Evolutionary conservation across 495 filamentous ascomycete species (phyloP).

Genomic region (Podospora sp.): DNA sequence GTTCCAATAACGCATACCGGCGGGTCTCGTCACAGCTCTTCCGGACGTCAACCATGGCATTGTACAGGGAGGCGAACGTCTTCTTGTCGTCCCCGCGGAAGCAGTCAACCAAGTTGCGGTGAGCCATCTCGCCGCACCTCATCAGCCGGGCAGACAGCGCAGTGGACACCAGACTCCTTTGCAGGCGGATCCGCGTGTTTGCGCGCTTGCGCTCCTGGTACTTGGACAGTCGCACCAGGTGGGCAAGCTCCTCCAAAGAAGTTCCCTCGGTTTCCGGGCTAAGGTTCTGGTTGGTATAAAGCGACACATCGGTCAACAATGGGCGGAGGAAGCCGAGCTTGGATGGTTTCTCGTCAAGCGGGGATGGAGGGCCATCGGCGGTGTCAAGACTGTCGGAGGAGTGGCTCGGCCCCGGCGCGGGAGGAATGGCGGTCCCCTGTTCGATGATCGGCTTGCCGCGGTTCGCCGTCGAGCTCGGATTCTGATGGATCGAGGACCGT

Average conservation of each 20-base stretch:
- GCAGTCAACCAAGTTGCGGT: slow-evolving; percentile 82
- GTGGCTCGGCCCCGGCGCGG: slow-evolving; percentile 30
- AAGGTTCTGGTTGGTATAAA: slow-evolving; percentile 53
- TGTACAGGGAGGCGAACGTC: slow-evolving; percentile 82
- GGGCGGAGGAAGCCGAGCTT: slow-evolving; percentile 43
- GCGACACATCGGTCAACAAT: slow-evolving; percentile 53
- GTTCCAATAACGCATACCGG: slow-evolving; percentile 68
- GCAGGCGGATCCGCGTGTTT: slow-evolving; percentile 66
- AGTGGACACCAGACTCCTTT: slow-evolving; percentile 68
- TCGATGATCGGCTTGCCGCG: slow-evolving; percentile 51
- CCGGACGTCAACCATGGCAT: slow-evolving; percentile 84
- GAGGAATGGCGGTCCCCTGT: slow-evolving; percentile 36
- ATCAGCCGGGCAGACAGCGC: slow-evolving; percentile 79
- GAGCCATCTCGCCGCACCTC: slow-evolving; percentile 74
- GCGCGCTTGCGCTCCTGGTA: slow-evolving; percentile 74
- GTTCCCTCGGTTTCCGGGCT: slow-evolving; percentile 56
- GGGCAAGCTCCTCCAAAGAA: slow-evolving; percentile 70
- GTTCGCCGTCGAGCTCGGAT: slow-evolving; percentile 37
- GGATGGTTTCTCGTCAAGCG: slow-evolving; percentile 31
- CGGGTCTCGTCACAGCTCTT: slow-evolving; percentile 77
- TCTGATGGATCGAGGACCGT: slow-evolving; percentile 43
- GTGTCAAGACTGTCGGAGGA: slow-evolving; percentile 32
- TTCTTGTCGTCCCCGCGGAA: slow-evolving; percentile 89
- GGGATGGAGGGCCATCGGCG: slow-evolving; percentile 18
- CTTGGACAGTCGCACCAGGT: slow-evolving; percentile 67